Conservation (phyloP, 1,139 yeast genomes). For the Scheffersomyces lignicola region DNA sequence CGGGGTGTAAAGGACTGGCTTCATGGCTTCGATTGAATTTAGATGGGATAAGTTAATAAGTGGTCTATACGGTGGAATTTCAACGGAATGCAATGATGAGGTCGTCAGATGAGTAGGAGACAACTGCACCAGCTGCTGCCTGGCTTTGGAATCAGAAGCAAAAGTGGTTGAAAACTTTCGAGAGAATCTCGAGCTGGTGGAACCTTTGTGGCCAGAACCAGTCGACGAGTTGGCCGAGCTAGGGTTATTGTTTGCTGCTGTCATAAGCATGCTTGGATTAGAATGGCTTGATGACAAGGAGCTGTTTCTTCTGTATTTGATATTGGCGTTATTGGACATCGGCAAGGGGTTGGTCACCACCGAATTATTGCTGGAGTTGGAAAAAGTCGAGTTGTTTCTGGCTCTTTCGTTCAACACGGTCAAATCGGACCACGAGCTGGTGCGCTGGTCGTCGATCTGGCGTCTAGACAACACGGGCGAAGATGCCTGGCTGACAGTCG, state of each 20-base stretch:
- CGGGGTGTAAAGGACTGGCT: constrained; percentile 25
- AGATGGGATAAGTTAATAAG: constrained; percentile 24
- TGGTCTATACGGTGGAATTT: constrained; percentile 20
- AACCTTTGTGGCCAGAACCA: constrained; percentile 2
- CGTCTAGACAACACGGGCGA: constrained; percentile 1
- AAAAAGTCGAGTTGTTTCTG: constrained; percentile 2
- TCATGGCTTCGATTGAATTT: constrained; percentile 26
- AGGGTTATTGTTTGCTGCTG: not conserved
- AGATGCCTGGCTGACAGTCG: not conserved
- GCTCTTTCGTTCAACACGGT: constrained; percentile 2
- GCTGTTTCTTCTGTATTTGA: constrained; percentile 4
- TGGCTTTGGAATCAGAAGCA: constrained; percentile 7
- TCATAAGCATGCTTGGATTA: not conserved
- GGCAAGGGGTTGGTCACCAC: not conserved
- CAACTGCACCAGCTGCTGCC: constrained; percentile 3
- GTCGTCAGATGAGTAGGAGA: constrained; percentile 3
- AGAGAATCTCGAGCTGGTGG: constrained; percentile 2
- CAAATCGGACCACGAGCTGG: constrained; percentile 2
- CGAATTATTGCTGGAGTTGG: not conserved
- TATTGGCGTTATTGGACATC: not conserved
- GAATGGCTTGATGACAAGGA: constrained; percentile 4
- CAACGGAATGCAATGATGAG: constrained; percentile 3
- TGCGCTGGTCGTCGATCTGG: constrained; percentile 1
- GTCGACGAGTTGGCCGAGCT: constrained; percentile 5
- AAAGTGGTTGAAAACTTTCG: constrained; percentile 2